Evolutionary conservation across 768 basidiomycete species (phyloP).

Genomic region (Crepidotus variabilis): DNA sequence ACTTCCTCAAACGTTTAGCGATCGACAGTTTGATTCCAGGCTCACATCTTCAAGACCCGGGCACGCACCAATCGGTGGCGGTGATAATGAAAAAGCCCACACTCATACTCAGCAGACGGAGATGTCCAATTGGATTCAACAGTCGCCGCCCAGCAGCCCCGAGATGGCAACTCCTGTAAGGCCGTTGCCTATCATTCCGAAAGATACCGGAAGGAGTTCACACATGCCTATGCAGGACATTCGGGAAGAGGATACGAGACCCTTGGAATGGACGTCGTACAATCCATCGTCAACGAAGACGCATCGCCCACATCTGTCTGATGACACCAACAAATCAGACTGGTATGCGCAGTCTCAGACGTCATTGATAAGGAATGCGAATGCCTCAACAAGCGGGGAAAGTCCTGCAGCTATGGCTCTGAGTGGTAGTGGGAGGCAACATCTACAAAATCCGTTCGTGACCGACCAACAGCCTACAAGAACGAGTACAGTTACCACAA

Average conservation of each 20-base stretch:
- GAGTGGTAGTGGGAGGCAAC: background rate
- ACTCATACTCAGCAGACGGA: background rate
- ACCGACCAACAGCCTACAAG: background rate
- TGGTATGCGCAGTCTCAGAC: background rate
- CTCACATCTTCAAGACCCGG: background rate
- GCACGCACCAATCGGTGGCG: background rate
- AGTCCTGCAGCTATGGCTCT: background rate
- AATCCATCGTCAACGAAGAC: background rate
- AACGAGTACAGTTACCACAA: background rate
- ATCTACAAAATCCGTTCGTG: background rate
- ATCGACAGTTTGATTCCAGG: background rate
- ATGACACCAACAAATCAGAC: background rate
- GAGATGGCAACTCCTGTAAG: background rate
- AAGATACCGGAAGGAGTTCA: background rate
- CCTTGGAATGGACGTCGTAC: background rate
- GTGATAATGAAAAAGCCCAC: background rate
- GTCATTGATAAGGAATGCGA: background rate
- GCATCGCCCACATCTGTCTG: background rate
- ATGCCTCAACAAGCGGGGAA: background rate
- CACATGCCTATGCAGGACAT: background rate
- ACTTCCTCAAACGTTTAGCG: background rate
- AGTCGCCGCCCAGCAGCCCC: background rate
- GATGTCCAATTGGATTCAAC: background rate
- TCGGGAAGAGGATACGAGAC: background rate
- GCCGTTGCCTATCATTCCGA: background rate